Percentiles rank a stretch among this genome's conserved stretches.
Conservation (phyloP, 352 stramenopile genomes). For the Globisporangium yorkense region DNA sequence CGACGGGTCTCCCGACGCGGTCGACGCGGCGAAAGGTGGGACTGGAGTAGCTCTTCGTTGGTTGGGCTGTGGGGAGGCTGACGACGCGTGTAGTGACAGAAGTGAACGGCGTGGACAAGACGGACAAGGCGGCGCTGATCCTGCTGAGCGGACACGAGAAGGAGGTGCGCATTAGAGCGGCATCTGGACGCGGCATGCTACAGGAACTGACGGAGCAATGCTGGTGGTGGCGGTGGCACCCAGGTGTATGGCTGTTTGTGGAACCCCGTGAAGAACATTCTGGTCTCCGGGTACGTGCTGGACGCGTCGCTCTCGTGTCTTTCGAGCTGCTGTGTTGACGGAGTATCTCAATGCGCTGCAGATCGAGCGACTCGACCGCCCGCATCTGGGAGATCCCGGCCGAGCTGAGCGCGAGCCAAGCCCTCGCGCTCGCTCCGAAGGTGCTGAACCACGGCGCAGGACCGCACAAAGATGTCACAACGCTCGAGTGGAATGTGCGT, state of each 20-base stretch:
- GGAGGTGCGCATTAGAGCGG: conserved; percentile 27
- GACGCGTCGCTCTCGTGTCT: background rate
- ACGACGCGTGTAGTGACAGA: conserved; percentile 25
- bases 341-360: background rate
- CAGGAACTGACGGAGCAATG: background rate
- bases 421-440: conserved; percentile 30
- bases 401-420: conserved; percentile 36
- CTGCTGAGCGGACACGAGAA: conserved; percentile 81
- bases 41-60: background rate
- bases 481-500: conserved; percentile 95
- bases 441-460: conserved; percentile 80
- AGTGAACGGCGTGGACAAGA: conserved; percentile 59
- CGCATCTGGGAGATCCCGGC: conserved; percentile 92
- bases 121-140: conserved; percentile 54
- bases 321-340: background rate
- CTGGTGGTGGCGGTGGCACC: background rate
- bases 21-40: conserved; percentile 63
- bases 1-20: conserved; percentile 55
- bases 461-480: conserved; percentile 97
- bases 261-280: conserved; percentile 93
- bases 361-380: conserved; percentile 92
- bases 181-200: background rate
- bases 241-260: conserved; percentile 97
- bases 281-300: conserved; percentile 85
- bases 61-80: conserved; percentile 6